Evolutionary conservation across 2,329 filamentous ascomycete genomes (phyloP).

Genomic region (Fusarium sp.): DNA sequence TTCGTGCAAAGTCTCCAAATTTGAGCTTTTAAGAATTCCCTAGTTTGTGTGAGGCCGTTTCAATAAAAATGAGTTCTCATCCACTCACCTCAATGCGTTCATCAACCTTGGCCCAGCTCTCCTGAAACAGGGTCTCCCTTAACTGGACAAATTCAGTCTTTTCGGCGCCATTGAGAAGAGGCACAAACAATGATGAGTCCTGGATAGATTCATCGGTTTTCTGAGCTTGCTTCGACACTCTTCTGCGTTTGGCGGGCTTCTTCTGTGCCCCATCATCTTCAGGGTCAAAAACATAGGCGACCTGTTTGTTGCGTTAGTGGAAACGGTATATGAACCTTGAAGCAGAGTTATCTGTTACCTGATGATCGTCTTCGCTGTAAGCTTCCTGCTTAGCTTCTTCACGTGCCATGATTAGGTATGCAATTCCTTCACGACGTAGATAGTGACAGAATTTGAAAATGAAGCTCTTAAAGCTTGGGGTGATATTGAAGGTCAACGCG

Average conservation of each 20-base stretch:
- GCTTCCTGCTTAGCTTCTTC: constrained; percentile 41
- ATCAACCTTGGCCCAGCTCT: constrained; percentile 74
- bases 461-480: constrained; percentile 28
- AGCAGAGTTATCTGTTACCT: constrained; percentile 49
- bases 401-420: constrained; percentile 39
- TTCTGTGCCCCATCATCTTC: constrained; percentile 54
- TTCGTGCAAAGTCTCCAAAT: constrained; percentile 69
- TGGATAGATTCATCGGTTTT: constrained; percentile 19
- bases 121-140: constrained; percentile 70
- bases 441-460: neutral
- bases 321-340: neutral
- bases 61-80: constrained; percentile 6
- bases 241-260: constrained; percentile 68
- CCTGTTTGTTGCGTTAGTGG: constrained; percentile 56
- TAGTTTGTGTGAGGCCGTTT: constrained; percentile 50
- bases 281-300: constrained; percentile 72
- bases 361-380: constrained; percentile 59
- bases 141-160: constrained; percentile 60
- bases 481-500: constrained; percentile 36
- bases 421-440: neutral
- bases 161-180: constrained; percentile 68
- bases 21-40: constrained; percentile 70
- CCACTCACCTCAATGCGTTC: constrained; percentile 65
- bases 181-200: constrained; percentile 57
- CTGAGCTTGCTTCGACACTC: constrained; percentile 59